Conservation (phyloP, 139 green algal species). For the Astrephomene gubernaculifera region DNA sequence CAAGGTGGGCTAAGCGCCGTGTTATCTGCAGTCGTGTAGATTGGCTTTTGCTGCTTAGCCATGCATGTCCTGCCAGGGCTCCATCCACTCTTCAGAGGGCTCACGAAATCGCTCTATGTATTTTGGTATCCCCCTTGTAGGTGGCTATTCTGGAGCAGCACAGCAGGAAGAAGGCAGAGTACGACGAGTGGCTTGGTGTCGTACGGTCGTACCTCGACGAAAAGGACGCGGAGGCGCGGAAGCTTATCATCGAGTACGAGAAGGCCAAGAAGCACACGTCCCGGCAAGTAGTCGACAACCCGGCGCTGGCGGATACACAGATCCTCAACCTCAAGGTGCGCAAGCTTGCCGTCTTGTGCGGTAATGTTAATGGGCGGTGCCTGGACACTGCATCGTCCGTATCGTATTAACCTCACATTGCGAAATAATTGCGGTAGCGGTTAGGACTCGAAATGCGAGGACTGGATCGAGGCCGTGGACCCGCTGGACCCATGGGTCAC, state of each 20-base stretch:
- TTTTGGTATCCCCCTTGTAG: neutral
- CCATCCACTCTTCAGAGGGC: too few relatives aligned
- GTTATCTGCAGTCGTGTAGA: neutral
- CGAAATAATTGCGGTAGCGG: too few relatives aligned
- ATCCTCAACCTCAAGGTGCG: conserved; percentile 51
- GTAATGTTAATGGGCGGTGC: too few relatives aligned
- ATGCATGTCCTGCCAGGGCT: too few relatives aligned
- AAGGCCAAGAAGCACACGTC: conserved; percentile 72
- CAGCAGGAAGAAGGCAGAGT: conserved; percentile 73
- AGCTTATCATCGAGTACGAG: conserved; percentile 67
- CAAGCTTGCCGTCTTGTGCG: too few relatives aligned
- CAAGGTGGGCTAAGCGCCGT: conserved; percentile 56
- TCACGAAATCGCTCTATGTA: too few relatives aligned
- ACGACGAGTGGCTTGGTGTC: conserved; percentile 62
- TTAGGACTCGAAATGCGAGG: too few relatives aligned
- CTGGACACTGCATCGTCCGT: too few relatives aligned
- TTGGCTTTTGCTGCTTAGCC: neutral
- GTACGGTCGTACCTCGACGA: conserved; percentile 49
- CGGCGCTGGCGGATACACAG: conserved; percentile 5
- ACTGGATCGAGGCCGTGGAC: too few relatives aligned
- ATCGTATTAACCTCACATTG: too few relatives aligned
- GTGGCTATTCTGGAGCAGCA: conserved; percentile 73
- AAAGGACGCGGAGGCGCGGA: conserved; percentile 46
- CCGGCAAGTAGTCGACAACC: conserved; percentile 38
- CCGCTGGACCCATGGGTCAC: too few relatives aligned